phyloP scores from a whole-genome alignment of 108 stramenopile species.

The Conticribra guillardii region DNA sequence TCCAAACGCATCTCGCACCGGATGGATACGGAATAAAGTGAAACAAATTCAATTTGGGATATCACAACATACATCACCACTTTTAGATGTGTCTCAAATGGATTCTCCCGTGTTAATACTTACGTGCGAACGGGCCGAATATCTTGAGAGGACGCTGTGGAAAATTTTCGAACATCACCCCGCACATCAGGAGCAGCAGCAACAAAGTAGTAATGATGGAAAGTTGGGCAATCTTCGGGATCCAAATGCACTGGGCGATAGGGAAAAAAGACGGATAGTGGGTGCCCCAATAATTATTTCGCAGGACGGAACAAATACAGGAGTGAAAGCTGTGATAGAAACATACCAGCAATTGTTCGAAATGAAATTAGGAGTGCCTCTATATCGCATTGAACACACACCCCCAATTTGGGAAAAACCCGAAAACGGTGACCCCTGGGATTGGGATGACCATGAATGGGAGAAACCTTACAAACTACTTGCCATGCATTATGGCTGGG shows the following conservation, averaged over 20 bases:
- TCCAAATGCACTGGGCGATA: conserved; percentile 2
- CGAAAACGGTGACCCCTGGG: conserved; percentile 10
- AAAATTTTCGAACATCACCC: conserved; percentile 62
- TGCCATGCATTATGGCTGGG: conserved; percentile 86
- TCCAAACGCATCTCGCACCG: conserved; percentile 4
- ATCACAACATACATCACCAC: conserved; percentile 6
- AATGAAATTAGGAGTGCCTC: conserved; percentile 53
- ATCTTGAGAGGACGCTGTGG: conserved; percentile 69
- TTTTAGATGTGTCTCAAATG: conserved; percentile 26
- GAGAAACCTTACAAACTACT: conserved; percentile 65
- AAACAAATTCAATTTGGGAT: conserved; percentile 11
- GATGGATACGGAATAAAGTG: conserved; percentile 22
- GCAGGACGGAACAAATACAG: conserved; percentile 73
- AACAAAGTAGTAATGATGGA: conserved; percentile 15
- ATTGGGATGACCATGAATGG: conserved; percentile 23
- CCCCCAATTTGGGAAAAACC: neutral
- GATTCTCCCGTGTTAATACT: conserved; percentile 83
- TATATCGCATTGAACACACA: conserved; percentile 59
- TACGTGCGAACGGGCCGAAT: conserved; percentile 79
- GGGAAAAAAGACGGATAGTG: conserved; percentile 21
- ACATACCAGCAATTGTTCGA: conserved; percentile 54
- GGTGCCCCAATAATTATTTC: conserved; percentile 80
- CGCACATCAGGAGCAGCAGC: conserved; percentile 27
- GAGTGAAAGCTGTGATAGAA: conserved; percentile 56
- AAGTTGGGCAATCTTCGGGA: neutral